phyloP scores from a whole-genome alignment of 768 basidiomycete species.

The Pisolithus orientalis region DNA sequence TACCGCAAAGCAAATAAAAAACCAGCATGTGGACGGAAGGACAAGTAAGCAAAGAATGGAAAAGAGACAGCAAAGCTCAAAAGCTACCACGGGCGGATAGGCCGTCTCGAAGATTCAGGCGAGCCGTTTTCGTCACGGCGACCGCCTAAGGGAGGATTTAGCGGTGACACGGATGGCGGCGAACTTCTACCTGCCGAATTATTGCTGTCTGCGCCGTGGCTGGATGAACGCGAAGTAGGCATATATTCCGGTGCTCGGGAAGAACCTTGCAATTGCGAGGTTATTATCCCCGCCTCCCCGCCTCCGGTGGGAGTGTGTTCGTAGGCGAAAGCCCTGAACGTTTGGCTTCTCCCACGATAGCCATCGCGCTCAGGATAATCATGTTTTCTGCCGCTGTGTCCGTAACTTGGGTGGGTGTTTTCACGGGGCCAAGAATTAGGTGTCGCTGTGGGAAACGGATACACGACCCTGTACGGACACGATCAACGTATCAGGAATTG shows the following conservation, averaged over 20 bases:
- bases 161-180: neutral
- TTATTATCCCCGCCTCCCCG: neutral
- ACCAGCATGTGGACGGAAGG: neutral
- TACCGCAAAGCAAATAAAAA: neutral
- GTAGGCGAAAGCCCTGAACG: neutral
- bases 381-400: neutral
- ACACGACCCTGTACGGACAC: neutral
- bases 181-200: neutral
- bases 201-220: neutral
- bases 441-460: neutral
- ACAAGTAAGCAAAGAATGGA: neutral
- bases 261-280: neutral
- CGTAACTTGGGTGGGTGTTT: neutral
- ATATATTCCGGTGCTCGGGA: neutral
- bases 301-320: neutral
- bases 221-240: neutral
- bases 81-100: neutral
- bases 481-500: neutral
- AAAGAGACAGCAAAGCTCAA: neutral
- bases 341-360: neutral
- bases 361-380: neutral
- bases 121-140: neutral
- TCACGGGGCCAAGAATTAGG: neutral
- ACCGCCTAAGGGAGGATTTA: neutral
- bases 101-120: neutral